phyloP scores from a whole-genome alignment of 805 yeast species.

The Metschnikowia chrysomelidarum region DNA sequence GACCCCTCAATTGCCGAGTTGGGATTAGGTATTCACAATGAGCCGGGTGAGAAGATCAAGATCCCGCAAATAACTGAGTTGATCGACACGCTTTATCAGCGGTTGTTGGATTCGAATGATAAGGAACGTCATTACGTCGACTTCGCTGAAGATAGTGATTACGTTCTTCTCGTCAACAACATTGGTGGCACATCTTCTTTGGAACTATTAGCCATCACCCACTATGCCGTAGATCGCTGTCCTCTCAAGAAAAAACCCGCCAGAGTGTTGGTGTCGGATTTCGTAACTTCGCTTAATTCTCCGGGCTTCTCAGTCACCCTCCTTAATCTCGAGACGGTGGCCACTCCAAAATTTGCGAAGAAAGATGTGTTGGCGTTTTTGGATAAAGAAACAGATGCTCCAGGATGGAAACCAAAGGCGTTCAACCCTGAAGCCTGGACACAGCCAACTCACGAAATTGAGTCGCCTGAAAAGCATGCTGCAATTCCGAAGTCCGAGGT shows the following conservation, averaged over 20 bases:
- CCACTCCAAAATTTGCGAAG: constrained; percentile 12
- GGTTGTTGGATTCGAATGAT: constrained; percentile 61
- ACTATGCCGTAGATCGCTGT: constrained; percentile 53
- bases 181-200: constrained; percentile 86
- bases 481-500: constrained; percentile 26
- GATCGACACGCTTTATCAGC: constrained; percentile 53
- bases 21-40: constrained; percentile 96
- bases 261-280: constrained; percentile 70
- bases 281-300: constrained; percentile 87
- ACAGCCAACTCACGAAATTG: constrained; percentile 22
- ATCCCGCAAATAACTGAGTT: constrained; percentile 71
- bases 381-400: constrained; percentile 73
- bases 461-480: constrained; percentile 27
- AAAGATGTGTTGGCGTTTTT: constrained; percentile 47
- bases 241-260: constrained; percentile 58
- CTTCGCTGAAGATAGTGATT: constrained; percentile 62
- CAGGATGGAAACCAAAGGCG: constrained; percentile 70
- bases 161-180: constrained; percentile 73
- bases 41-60: constrained; percentile 76
- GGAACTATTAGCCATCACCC: constrained; percentile 71
- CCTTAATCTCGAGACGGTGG: constrained; percentile 57
- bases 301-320: constrained; percentile 89
- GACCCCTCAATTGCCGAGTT: constrained; percentile 68
- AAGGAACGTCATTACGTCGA: constrained; percentile 78
- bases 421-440: constrained; percentile 32